A percentile compares a stretch with the other conserved stretches of the same genome.
These are phyloP conservation scores for Tolypocladium tundrense DNA, from an alignment of 2,329 filamentous ascomycete genomes.

Conservation along the genomic window DNA sequence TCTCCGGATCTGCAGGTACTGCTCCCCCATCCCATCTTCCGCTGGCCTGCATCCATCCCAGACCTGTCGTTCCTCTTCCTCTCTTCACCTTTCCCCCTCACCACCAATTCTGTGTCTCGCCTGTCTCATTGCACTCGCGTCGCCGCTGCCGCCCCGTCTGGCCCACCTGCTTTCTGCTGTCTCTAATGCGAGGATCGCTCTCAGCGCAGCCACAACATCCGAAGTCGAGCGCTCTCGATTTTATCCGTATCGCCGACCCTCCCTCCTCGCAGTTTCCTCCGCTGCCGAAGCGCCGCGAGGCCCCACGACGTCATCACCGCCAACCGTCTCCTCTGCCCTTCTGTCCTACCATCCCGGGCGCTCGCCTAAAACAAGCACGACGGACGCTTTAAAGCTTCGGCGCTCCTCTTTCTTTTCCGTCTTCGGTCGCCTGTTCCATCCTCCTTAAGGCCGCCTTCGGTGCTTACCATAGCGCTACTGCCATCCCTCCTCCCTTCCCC, in stretches of 20 bases:
- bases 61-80: not conserved
- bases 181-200: not conserved
- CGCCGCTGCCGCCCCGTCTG: not conserved
- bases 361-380: conserved; percentile 30
- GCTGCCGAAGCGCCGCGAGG: conserved; percentile 7
- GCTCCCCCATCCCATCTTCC: conserved; percentile 3
- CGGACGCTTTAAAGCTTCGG: conserved; percentile 37
- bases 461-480: not conserved
- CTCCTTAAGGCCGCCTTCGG: conserved; percentile 31
- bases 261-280: conserved; percentile 4
- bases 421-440: conserved; percentile 41
- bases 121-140: not conserved
- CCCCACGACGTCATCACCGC: conserved; percentile 11
- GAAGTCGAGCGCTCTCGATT: conserved; percentile 2
- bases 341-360: conserved; percentile 10
- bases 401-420: conserved; percentile 37
- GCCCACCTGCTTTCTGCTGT: not conserved
- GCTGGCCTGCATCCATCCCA: not conserved
- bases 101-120: not conserved
- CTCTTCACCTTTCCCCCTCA: not conserved
- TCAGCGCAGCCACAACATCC: not conserved
- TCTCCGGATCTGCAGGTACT: conserved; percentile 13
- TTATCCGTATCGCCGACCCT: conserved; percentile 7
- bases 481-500: not conserved
- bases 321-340: not conserved